phyloP scores from a whole-genome alignment of 768 basidiomycete genomes.

The Scleroderma bovista region DNA sequence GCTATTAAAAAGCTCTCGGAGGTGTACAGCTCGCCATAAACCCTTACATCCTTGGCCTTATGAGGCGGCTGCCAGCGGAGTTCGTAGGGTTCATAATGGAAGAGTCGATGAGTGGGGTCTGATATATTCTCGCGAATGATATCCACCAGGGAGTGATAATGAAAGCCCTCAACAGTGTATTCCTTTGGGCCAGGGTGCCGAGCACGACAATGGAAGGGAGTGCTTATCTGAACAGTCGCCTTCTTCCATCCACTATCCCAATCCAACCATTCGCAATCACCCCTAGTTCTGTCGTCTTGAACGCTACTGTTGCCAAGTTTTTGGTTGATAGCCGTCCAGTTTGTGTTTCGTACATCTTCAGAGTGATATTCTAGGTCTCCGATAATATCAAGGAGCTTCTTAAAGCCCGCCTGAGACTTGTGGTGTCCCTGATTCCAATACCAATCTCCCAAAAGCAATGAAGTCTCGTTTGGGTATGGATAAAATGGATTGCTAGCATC shows the following conservation, averaged over 20 bases:
- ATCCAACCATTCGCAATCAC: conserved; percentile 3
- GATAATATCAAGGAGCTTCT: conserved; percentile 9
- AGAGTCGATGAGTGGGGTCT: too few species aligned
- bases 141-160: too few species aligned
- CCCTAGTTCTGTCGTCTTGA: background rate
- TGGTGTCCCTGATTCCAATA: conserved; percentile 14
- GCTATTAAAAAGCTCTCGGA: too few species aligned
- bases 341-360: background rate
- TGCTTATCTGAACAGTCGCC: too few species aligned
- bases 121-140: too few species aligned
- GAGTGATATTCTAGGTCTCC: background rate
- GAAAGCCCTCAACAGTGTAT: too few species aligned
- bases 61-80: too few species aligned
- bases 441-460: conserved; percentile 14
- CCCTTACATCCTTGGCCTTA: too few species aligned
- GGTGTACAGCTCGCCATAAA: too few species aligned
- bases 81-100: too few species aligned
- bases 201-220: too few species aligned
- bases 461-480: conserved; percentile 12
- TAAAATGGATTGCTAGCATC: background rate
- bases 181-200: too few species aligned
- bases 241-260: background rate
- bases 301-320: background rate
- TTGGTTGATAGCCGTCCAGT: background rate
- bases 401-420: conserved; percentile 15